Evolutionary conservation across 108 stramenopile genomes (phyloP), one percentile per base, ranked within the genome.

Genomic region (Nitzschia putrida): DNA sequence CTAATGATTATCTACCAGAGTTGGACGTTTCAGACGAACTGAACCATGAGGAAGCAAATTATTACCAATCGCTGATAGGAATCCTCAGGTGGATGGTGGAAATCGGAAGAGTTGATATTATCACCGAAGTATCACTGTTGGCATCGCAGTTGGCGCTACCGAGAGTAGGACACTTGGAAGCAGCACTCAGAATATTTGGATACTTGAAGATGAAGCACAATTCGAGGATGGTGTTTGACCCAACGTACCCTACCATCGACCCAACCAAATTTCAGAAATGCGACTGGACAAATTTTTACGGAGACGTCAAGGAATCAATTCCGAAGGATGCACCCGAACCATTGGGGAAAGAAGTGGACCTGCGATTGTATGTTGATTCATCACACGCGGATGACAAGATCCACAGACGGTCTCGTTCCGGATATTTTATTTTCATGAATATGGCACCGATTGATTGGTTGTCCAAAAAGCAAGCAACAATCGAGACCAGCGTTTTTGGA

Each of bases 351-450:
- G 71, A 68, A 10, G 59, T 84, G 39, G 25, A 37, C 8, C 69
- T 77, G 24, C 20, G 56, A 18, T 41, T 53, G 7, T 82, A 73
- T 55, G 83, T 84, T 24, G 87, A 88, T 71, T 53, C 78, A n/a
- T n/a, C n/a, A n/a, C n/a, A n/a, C n/a, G n/a, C n/a, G n/a, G n/a
- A n/a, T n/a, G n/a, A n/a, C n/a, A 25, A 22, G 76, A 83, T 37
- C 39, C 66, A 44, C 25, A 76, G 16, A 86, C 83, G 84, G 25
- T 84, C 83, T 6, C 52, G 72, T 9, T 83, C 85, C 39, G 88
- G 84, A 1, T 59, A 85, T n/a, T 11, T 90, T 2, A 51, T 90
- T 16, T 85, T 72, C 42, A 40, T 85, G 25, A 85, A 88, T 58
- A 53, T 55, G 13, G 74, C 88, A 20, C 69, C 73, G 7, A 76